phyloP scores from a whole-genome alignment of 306 rosid genomes.

The Lathyrus oleraceus region DNA sequence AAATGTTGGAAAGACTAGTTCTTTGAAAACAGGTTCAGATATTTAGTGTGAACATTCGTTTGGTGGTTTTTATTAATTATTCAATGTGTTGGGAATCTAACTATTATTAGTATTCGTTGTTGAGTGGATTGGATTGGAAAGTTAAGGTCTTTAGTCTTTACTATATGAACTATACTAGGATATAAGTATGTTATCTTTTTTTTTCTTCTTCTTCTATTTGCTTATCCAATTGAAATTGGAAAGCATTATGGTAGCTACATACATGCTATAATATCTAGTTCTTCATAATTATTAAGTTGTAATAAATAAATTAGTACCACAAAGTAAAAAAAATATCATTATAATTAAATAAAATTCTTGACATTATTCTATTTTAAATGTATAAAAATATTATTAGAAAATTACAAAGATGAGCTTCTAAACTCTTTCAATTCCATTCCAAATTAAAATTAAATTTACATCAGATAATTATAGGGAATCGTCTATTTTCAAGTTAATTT shows the following conservation, averaged over 20 bases:
- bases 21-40: constrained; percentile 43
- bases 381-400: too few relatives aligned
- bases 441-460: too few relatives aligned
- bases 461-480: too few relatives aligned
- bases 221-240: constrained; percentile 8
- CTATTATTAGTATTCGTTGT: not conserved
- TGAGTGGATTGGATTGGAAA: constrained; percentile 20
- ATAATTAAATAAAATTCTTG: too few relatives aligned
- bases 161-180: too few relatives aligned
- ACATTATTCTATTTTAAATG: too few relatives aligned
- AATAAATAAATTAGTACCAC: too few relatives aligned
- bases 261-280: not conserved
- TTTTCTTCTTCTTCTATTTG: not conserved
- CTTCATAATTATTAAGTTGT: not conserved
- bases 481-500: too few relatives aligned
- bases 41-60: not conserved
- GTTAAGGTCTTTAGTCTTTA: not conserved
- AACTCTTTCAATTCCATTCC: too few relatives aligned
- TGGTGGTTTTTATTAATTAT: constrained; percentile 11
- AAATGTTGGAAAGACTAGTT: constrained; percentile 33
- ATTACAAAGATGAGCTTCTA: too few relatives aligned
- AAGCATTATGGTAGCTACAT: not conserved
- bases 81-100: not conserved
- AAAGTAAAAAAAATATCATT: too few relatives aligned
- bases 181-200: not conserved